Base-by-base conservation (phyloP, 495 filamentous ascomycete genomes). In the Aspergillus homomorphus region DNA sequence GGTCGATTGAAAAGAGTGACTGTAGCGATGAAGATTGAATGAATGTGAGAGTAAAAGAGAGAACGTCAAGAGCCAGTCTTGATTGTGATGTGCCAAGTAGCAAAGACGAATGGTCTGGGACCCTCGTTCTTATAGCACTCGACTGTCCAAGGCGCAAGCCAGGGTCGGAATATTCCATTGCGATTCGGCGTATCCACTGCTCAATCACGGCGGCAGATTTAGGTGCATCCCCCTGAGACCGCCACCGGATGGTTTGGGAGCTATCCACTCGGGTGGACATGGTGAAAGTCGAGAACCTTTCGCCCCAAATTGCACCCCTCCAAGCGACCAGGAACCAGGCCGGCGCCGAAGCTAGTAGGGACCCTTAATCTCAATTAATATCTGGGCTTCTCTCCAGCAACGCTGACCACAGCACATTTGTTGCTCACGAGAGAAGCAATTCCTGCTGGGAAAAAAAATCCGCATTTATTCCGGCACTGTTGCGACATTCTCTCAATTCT, bases 31-130 rank as follows among this genome's bases (percentile, higher is more conserved):
- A 28, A 18, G 48, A 51, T 14, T 50, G 46, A 51, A 51, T 14
- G 48, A 26, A 51, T 18, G 28, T 28, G 22, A 51, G 16, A 30
- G 48, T 28, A 51, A 28, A n/a, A 51, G 23, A 51, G 30, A 23
- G 48, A 51, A 51, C 28, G 48, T 51, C 48, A 51, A 51, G 48
- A 51, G 22, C 48, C 48, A 51, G 48, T 51, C 48, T 51, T 28
- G 48, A 51, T 18, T 51, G 15, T 51, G 24, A 30, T 51, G 24
- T 51, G 24, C 48, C 48, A 51, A 51, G 48, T 18, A 51, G 48
- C 23, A 51, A 28, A 24, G 28, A 51, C 48, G 48, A 51, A 51
- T 23, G 48, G 23, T 23, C 23, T 9, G 48, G 23, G 22, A 30
- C 5, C 9, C 48, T 28, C 48, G 18, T 51, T 28, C 48, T 51